phyloP scores from a whole-genome alignment of 495 filamentous ascomycete genomes.

The Penicilliopsis zonata region DNA sequence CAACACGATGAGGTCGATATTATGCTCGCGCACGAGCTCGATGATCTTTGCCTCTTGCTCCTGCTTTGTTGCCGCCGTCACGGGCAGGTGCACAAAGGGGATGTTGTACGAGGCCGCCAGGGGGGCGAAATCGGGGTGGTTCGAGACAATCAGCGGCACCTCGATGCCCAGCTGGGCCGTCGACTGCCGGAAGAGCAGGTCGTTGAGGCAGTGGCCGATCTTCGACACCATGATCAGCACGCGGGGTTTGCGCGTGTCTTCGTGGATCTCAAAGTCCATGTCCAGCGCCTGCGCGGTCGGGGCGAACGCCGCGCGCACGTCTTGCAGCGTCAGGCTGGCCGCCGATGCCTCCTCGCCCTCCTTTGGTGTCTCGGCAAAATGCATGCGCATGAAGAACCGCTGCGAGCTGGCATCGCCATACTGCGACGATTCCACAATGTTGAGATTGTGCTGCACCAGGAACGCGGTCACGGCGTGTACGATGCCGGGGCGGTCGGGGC shows the following conservation, averaged over 20 bases:
- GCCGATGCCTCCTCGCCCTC: conserved; percentile 6
- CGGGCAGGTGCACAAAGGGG: conserved; percentile 61
- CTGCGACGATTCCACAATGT: conserved; percentile 64
- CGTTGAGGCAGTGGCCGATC: conserved; percentile 70
- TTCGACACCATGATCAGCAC: conserved; percentile 75
- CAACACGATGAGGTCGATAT: conserved; percentile 60
- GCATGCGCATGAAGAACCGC: conserved; percentile 70
- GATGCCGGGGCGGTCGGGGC: conserved; percentile 63
- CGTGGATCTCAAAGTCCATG: conserved; percentile 52
- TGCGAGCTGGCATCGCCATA: conserved; percentile 53
- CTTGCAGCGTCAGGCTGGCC: conserved; percentile 27
- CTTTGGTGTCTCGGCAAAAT: conserved; percentile 34
- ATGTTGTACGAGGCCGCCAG: conserved; percentile 60
- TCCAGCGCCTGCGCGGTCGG: conserved; percentile 42
- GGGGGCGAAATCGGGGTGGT: conserved; percentile 57
- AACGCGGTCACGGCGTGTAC: conserved; percentile 65
- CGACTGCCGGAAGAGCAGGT: conserved; percentile 60
- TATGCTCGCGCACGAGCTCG: conserved; percentile 47
- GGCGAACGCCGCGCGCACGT: conserved; percentile 33
- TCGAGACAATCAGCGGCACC: conserved; percentile 54
- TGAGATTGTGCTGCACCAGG: conserved; percentile 51
- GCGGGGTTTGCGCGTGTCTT: conserved; percentile 47
- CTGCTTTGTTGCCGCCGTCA: conserved; percentile 54
- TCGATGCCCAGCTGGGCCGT: conserved; percentile 51
- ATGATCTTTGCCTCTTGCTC: conserved; percentile 55